Percentiles rank a stretch among this genome's conserved stretches.
Conservation (phyloP, 176 grass and related monocot species). For the Hordeum marinum region DNA sequence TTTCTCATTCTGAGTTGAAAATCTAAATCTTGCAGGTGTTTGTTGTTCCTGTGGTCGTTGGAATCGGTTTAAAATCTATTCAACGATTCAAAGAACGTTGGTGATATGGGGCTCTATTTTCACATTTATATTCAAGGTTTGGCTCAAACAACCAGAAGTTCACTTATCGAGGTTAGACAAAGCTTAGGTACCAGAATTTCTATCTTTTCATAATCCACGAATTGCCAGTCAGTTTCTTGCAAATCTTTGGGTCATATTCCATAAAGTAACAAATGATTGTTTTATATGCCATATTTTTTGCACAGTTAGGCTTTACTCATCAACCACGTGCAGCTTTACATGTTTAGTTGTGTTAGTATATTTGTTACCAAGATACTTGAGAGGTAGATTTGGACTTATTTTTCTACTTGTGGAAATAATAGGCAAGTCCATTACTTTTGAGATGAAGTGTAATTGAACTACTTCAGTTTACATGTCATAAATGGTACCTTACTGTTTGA, state of each 20-base stretch:
- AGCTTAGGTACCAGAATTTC: neutral
- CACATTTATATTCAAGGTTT: conserved; percentile 74
- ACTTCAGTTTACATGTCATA: neutral
- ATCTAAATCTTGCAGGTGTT: conserved; percentile 70
- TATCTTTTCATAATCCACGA: conserved; percentile 3
- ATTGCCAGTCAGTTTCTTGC: neutral
- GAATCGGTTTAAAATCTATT: conserved; percentile 98
- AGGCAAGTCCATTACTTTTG: too few relatives aligned
- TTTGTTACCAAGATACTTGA: neutral
- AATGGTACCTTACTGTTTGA: neutral
- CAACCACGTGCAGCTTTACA: neutral
- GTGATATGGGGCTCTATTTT: conserved; percentile 98
- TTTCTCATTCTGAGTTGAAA: conserved; percentile 22
- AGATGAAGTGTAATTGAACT: too few relatives aligned
- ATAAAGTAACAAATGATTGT: neutral
- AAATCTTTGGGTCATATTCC: neutral
- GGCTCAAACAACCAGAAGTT: conserved; percentile 94
- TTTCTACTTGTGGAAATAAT: too few relatives aligned
- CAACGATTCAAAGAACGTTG: conserved; percentile 94
- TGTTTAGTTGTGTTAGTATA: conserved; percentile 5
- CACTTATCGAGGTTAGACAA: conserved; percentile 68
- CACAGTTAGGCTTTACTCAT: neutral
- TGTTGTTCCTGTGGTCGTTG: conserved; percentile 81
- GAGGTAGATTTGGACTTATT: too few relatives aligned
- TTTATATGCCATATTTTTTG: neutral